Evolutionary conservation across 2,329 filamentous ascomycete genomes (phyloP).

Genomic region (Alternaria longipes): DNA sequence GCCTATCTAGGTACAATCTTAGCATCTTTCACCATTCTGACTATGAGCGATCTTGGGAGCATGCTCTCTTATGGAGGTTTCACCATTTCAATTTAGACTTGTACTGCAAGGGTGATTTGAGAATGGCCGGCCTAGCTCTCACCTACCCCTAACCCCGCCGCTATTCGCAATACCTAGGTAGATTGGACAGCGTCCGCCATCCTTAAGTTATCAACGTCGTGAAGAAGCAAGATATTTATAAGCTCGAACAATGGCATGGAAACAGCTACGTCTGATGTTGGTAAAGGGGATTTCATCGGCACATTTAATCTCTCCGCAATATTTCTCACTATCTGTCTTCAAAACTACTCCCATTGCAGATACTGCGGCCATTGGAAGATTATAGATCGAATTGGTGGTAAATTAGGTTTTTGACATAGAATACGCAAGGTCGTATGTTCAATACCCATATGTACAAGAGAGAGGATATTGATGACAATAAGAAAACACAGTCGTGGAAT

Average conservation of each 20-base stretch:
- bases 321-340: no score
- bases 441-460: no score
- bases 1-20: not conserved
- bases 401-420: no score
- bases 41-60: not conserved
- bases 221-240: no score
- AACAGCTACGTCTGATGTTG: no score
- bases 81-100: not conserved
- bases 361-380: no score
- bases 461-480: rapidly evolving
- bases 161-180: not conserved
- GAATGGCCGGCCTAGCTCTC: not conserved
- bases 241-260: no score
- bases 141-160: not conserved
- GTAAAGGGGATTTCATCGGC: no score
- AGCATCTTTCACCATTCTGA: not conserved
- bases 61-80: not conserved
- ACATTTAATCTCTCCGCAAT: no score
- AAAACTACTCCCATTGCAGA: no score
- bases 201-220: no score
- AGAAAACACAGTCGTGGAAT: not conserved
- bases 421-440: not conserved
- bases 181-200: not conserved
- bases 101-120: not conserved
- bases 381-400: no score